Evolutionary conservation across 495 filamentous ascomycete species (phyloP), one percentile per base, ranked within the genome.

Genomic region (Diplogelasinospora grovesii): DNA sequence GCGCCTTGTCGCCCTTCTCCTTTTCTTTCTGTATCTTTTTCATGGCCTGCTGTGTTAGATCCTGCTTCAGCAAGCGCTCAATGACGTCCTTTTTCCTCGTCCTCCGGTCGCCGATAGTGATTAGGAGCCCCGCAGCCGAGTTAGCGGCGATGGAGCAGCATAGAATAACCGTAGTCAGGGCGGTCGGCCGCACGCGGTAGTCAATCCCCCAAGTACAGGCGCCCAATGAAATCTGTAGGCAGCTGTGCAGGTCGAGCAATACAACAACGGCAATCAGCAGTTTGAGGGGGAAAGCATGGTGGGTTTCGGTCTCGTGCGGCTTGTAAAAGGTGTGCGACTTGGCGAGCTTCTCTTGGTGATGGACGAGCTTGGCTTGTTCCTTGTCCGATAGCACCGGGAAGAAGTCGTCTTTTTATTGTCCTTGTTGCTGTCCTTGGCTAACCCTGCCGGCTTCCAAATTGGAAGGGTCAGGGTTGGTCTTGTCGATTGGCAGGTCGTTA

Each of bases 321-420:
- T 85, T 86, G 67, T 88, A 90, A 60, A 87, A 90, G 2, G 82
- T 85, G 52, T 90, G 85, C 0, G 79, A 82, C 36, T 78, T 83
- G 48, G 79, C 68, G 45, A 88, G 82, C 50, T 86, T 88, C 22
- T 63, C 69, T 49, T 87, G 81, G 52, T 90, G 84, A 47, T 88
- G 77, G 24, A 74, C 66, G 9, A 90, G 68, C 23, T 67, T 70
- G 21, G 61, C 61, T 51, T 87, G 79, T 52, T 87, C 77, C 24
- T 67, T 59, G 9, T 70, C 71, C 13, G 66, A 71, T 3, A 90
- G 67, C 1, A 89, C 82, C 1, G 53, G 56, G 37, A 54, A 30
- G 27, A 70, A 72, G 40, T 66, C 31, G 21, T 54, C 76, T 41
- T 79, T 64, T 50, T 43, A 66, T 62, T 19, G 65, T n/a, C n/a